Evolutionary conservation across 2,329 filamentous ascomycete species (phyloP), one percentile per base, ranked within the genome.

Genomic region (Endocalyx cinctus): DNA sequence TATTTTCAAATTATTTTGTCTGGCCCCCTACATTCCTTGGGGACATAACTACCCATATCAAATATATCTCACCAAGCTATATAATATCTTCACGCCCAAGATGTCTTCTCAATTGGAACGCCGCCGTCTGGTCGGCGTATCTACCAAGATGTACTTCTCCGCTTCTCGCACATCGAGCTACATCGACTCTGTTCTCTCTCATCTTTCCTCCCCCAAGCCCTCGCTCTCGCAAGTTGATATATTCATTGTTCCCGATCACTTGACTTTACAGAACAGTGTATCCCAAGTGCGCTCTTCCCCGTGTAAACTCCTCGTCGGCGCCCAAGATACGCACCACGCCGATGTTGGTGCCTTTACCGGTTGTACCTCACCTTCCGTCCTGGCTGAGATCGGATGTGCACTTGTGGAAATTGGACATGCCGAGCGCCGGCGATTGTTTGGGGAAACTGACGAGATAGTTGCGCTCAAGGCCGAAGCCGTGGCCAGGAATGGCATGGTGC

Each of bases 321-420:
- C 86, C 0, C 87, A 94, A 57, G 82, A 92, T 59, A 77, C 76
- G 43, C 81, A 79, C 60, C 77, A 72, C 67, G 78, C 86, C 43
- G 73, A 84, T 48, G 58, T 63, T 27, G 87, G 87, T 37, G 75
- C 87, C 2, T 88, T 77, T 55, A 94, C 87, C 0, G 87, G 87
- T 34, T 83, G 87, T 50, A 74, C 89, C 19, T 87, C 83, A 5
- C 81, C 87, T 0, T 57, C 72, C 5, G 75, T 80, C 2, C 67
- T 94, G 16, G 64, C 67, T 31, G 75, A 83, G 37, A 69, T 84
- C 0, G 85, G 85, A 25, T 84, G 79, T 31, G 69, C 67, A 13
- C 74, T 94, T 30, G 81, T 92, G 8, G 85, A 89, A 53, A 67
- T 94, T 5, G 85, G 85, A 1, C 87, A 94, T 55, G 87, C 87